phyloP scores from a whole-genome alignment of 768 basidiomycete genomes.

The Candolleomyces aberdarensis region DNA sequence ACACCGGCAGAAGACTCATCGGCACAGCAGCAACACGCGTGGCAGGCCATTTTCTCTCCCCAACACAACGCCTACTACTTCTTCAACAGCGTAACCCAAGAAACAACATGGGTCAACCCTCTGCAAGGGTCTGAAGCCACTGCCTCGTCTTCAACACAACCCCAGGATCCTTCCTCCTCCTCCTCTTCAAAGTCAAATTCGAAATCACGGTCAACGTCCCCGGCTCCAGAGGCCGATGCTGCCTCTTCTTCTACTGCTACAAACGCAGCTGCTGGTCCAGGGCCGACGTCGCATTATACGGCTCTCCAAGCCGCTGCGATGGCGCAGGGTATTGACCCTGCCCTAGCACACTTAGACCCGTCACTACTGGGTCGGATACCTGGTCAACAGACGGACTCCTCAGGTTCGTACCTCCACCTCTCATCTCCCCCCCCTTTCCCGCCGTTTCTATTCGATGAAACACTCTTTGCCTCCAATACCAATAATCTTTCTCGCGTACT shows the following conservation, averaged over 20 bases:
- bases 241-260: conserved; percentile 14
- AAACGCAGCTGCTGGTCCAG: conserved; percentile 6
- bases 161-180: neutral
- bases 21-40: conserved; percentile 28
- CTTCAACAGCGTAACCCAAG: conserved; percentile 68
- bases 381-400: conserved; percentile 19
- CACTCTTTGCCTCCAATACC: neutral
- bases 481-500: no score
- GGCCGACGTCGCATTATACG: conserved; percentile 29
- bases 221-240: neutral
- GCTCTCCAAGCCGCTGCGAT: conserved; percentile 68
- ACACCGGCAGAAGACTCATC: neutral
- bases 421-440: neutral
- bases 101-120: conserved; percentile 86
- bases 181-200: conserved; percentile 15
- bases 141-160: conserved; percentile 14
- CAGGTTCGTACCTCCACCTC: conserved; percentile 13
- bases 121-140: conserved; percentile 33
- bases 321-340: conserved; percentile 81
- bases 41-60: conserved; percentile 83
- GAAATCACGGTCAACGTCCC: conserved; percentile 7
- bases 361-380: conserved; percentile 41
- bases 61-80: conserved; percentile 84
- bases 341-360: conserved; percentile 78
- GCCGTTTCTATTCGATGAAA: neutral